Conservation (phyloP, 441 rosid species). For the Iberis amara region DNA sequence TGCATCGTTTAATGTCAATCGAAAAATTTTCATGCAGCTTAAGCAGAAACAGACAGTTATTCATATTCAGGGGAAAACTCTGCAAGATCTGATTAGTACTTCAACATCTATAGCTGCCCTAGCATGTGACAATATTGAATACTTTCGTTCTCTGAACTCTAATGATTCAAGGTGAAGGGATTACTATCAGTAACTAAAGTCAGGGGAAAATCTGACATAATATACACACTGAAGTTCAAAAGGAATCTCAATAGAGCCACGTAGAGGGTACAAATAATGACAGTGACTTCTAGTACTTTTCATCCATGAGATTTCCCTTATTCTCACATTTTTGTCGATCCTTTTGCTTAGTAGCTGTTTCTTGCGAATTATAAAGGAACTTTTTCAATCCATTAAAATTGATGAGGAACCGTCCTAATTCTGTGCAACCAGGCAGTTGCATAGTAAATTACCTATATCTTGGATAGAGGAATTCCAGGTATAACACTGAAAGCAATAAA, state of each 20-base stretch:
- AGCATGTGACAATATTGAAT: neutral
- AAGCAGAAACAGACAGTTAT: neutral
- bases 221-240: conserved; percentile 17
- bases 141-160: conserved; percentile 11
- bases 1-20: conserved; percentile 12
- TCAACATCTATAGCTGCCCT: conserved; percentile 12
- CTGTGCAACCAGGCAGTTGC: conserved; percentile 18
- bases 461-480: conserved; percentile 14
- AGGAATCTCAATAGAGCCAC: conserved; percentile 13
- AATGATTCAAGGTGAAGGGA: conserved; percentile 13
- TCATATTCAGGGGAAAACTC: conserved; percentile 9
- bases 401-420: neutral
- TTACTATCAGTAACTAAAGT: conserved; percentile 14
- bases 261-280: conserved; percentile 19
- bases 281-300: conserved; percentile 9
- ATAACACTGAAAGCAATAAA: conserved; percentile 7
- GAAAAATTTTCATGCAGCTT: neutral
- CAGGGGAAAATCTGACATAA: conserved; percentile 15
- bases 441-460: conserved; percentile 8
- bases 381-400: neutral
- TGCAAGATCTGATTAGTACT: conserved; percentile 8
- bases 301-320: conserved; percentile 18
- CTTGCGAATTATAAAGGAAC: neutral
- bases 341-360: conserved; percentile 12
- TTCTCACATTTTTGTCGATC: conserved; percentile 10